Evolutionary conservation across 2,329 filamentous ascomycete species (phyloP).

Genomic region (Xylaria sp.): DNA sequence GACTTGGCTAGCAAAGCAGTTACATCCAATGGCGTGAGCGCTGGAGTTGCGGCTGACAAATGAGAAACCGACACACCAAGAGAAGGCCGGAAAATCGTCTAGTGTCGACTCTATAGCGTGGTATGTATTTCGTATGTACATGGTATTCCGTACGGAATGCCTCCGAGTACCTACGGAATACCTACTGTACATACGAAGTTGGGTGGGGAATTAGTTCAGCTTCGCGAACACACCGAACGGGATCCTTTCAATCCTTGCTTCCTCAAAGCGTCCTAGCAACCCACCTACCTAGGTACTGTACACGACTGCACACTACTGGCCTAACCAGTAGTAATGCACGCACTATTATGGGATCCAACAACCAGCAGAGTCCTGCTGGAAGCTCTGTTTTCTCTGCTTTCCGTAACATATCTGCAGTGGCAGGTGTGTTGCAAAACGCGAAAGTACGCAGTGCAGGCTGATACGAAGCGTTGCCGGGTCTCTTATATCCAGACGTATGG

Average conservation of each 20-base stretch:
- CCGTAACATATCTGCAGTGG: background rate
- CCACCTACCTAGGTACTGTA: background rate
- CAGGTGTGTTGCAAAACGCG: too few relatives aligned
- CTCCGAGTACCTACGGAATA: background rate
- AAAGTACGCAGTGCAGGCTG: too few relatives aligned
- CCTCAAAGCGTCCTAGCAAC: constrained; percentile 1
- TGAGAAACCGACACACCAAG: constrained; percentile 23
- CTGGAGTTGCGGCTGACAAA: constrained; percentile 26
- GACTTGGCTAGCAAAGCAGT: constrained; percentile 3
- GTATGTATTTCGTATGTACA: background rate
- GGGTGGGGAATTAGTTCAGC: constrained; percentile 2
- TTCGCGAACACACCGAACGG: background rate
- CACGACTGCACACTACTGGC: background rate
- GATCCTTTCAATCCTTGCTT: constrained; percentile 7
- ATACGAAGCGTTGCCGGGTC: too few relatives aligned
- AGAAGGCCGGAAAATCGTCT: constrained; percentile 5
- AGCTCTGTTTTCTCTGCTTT: background rate
- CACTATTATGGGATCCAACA: background rate
- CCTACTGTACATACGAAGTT: background rate
- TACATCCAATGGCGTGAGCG: constrained; percentile 1
- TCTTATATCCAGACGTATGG: background rate
- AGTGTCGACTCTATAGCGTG: background rate
- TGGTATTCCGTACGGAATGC: too few relatives aligned
- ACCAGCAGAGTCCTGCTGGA: background rate
- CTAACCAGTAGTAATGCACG: background rate